Conservation (phyloP, 257 asterid genomes). For the Solanum habrochaites region DNA sequence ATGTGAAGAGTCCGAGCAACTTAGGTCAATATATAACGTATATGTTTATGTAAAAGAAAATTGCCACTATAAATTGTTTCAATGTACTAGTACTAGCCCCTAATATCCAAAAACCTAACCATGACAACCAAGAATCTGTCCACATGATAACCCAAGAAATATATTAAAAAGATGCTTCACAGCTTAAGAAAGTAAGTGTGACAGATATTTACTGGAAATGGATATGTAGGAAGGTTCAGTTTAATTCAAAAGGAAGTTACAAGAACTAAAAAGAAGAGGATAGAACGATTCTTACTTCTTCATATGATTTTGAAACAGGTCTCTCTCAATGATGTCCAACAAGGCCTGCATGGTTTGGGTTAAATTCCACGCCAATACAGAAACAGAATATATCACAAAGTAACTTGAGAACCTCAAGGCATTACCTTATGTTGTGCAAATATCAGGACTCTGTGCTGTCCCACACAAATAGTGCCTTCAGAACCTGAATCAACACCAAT, state of each 20-base stretch:
- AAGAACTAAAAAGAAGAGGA: not conserved
- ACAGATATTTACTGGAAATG: not conserved
- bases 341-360: conserved; percentile 55
- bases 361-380: not conserved
- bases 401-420: not conserved
- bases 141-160: not conserved
- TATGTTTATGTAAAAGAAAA: not conserved
- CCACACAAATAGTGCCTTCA: conserved; percentile 62
- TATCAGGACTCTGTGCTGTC: conserved; percentile 91
- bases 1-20: not conserved
- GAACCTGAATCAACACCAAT: conserved; percentile 83
- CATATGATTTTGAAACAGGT: conserved; percentile 80
- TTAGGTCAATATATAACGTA: not conserved
- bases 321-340: conserved; percentile 84
- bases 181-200: not conserved
- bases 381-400: conserved; percentile 7
- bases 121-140: not conserved
- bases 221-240: not conserved
- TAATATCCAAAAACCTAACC: not conserved
- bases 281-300: conserved; percentile 49
- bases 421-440: conserved; percentile 97
- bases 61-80: not conserved
- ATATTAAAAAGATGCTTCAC: not conserved
- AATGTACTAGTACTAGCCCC: not conserved
- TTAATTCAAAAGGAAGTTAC: not conserved